Evolutionary conservation across 768 basidiomycete species (phyloP).

Genomic region (Trametes villosa): DNA sequence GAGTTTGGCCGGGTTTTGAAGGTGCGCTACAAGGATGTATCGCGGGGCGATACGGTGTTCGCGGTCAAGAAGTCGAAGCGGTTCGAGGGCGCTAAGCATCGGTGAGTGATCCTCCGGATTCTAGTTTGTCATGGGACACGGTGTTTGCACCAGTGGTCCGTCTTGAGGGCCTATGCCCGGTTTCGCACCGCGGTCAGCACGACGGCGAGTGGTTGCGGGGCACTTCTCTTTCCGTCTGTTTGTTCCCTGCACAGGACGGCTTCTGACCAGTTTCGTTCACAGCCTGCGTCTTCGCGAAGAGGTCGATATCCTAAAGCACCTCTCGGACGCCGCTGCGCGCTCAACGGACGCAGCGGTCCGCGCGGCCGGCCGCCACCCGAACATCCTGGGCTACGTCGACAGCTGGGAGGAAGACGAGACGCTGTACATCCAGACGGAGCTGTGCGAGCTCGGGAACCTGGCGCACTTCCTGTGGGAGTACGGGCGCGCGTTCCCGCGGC

Average conservation of each 20-base stretch:
- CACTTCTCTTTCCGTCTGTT: conserved; percentile 3
- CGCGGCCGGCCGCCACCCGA: conserved; percentile 57
- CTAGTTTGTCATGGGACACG: not conserved
- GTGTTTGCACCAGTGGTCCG: not conserved
- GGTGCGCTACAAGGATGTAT: conserved; percentile 61
- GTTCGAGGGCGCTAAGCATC: conserved; percentile 88
- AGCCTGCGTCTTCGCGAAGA: conserved; percentile 92
- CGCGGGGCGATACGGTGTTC: conserved; percentile 48
- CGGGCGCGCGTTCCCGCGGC: conserved; percentile 77
- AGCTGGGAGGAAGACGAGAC: conserved; percentile 94
- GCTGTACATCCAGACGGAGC: conserved; percentile 91
- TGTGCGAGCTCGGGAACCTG: conserved; percentile 93
- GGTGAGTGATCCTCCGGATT: conserved; percentile 54
- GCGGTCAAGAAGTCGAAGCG: conserved; percentile 95
- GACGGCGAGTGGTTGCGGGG: not conserved
- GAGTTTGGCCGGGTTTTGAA: conserved; percentile 94
- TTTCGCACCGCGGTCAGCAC: not conserved
- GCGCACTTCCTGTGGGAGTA: conserved; percentile 90
- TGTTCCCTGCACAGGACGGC: not conserved
- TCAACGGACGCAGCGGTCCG: conserved; percentile 33
- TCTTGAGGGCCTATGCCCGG: not conserved
- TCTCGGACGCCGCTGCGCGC: conserved; percentile 45
- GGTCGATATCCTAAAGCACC: conserved; percentile 86
- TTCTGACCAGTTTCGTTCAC: conserved; percentile 11
- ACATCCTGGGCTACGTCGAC: conserved; percentile 87